These are phyloP conservation scores for Malus hybrid DNA, from an alignment of 331 rosid species.

Conservation along the genomic window DNA sequence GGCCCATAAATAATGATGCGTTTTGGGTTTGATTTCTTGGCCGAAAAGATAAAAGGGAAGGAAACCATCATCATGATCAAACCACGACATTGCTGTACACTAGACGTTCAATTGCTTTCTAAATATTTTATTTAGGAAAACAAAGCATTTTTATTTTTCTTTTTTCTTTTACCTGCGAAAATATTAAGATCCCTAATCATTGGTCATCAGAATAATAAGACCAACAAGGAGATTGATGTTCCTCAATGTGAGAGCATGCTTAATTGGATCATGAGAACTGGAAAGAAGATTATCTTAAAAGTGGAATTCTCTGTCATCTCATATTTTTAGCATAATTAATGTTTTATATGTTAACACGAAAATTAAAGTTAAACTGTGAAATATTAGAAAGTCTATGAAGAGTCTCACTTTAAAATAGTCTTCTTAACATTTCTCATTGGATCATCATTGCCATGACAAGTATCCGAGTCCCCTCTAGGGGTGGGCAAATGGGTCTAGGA, in stretches of 20 bases:
- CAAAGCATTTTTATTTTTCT: neutral
- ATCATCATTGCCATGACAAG: no score
- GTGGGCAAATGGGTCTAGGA: no score
- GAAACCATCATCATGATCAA: conserved; percentile 29
- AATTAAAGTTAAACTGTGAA: no score
- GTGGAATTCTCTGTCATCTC: fast-evolving
- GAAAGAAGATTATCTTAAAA: no score
- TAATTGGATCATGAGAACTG: neutral
- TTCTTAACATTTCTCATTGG: no score
- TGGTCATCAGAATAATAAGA: conserved; percentile 22
- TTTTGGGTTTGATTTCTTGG: conserved; percentile 20
- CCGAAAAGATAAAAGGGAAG: conserved; percentile 37
- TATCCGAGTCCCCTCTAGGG: no score
- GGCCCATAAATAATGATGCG: conserved; percentile 40
- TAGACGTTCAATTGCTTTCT: conserved; percentile 27
- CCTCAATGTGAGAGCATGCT: conserved; percentile 27
- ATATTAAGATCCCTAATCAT: conserved; percentile 38
- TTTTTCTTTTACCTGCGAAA: neutral
- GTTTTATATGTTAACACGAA: no score
- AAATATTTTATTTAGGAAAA: neutral
- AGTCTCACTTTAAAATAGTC: no score
- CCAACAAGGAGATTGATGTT: conserved; percentile 19
- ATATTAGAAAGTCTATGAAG: no score
- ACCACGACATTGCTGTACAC: conserved; percentile 33
- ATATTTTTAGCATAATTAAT: no score